Evolutionary conservation across 169 alveolate species (phyloP).

Genomic region (Perkinsus olseni): DNA sequence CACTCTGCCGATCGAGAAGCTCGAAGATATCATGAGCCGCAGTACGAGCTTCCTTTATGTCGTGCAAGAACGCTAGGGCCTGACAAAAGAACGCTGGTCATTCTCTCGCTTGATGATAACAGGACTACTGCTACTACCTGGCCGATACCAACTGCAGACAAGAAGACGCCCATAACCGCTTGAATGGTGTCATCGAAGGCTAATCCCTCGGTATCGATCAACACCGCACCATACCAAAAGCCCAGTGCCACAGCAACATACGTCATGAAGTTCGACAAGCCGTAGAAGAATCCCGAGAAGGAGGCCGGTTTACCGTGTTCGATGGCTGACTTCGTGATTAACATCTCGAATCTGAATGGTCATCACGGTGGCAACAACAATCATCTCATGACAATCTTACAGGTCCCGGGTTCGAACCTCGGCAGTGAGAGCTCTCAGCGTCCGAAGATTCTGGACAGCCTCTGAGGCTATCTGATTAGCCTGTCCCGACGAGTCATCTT

Average conservation of each 20-base stretch:
- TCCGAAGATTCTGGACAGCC: slow-evolving; percentile 50
- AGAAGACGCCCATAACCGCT: slow-evolving; percentile 33
- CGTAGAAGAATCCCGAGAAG: slow-evolving; percentile 48
- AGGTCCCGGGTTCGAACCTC: slow-evolving; percentile 17
- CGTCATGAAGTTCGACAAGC: slow-evolving; percentile 46
- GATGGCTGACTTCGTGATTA: not conserved
- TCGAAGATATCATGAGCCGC: slow-evolving; percentile 36
- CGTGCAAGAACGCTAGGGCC: slow-evolving; percentile 33
- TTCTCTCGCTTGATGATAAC: too few relatives aligned
- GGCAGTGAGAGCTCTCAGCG: slow-evolving; percentile 53
- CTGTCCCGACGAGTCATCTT: not conserved
- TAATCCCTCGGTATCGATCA: slow-evolving; percentile 27
- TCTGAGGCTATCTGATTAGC: slow-evolving; percentile 39
- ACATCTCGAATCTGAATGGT: slow-evolving; percentile 9
- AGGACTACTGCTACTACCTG: too few relatives aligned
- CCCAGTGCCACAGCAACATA: slow-evolving; percentile 37
- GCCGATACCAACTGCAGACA: slow-evolving; percentile 33
- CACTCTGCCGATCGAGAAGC: slow-evolving; percentile 22
- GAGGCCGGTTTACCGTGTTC: slow-evolving; percentile 20
- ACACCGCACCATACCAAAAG: slow-evolving; percentile 43
- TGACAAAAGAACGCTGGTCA: too few relatives aligned
- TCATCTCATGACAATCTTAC: too few relatives aligned
- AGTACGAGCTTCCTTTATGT: slow-evolving; percentile 25
- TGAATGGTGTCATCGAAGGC: slow-evolving; percentile 41
- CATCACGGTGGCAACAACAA: not conserved